Percentiles rank a stretch among this genome's conserved stretches.
These are phyloP conservation scores for Cyberlindnera bimundalis DNA, from an alignment of 805 yeast genomes.

Conservation along the genomic window DNA sequence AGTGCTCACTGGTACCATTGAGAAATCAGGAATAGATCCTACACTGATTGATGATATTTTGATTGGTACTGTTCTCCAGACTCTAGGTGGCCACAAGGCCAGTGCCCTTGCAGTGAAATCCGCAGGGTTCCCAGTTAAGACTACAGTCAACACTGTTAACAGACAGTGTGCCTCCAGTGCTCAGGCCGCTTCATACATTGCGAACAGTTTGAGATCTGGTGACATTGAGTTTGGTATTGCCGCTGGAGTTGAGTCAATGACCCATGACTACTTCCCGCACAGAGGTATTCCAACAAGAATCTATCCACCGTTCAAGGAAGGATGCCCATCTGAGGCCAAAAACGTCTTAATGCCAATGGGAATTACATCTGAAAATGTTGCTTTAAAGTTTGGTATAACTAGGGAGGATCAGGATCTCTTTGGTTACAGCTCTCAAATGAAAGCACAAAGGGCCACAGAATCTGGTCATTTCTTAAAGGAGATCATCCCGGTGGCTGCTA, in stretches of 20 bases:
- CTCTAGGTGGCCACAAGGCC: constrained; percentile 88
- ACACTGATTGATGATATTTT: constrained; percentile 72
- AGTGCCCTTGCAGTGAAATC: constrained; percentile 84
- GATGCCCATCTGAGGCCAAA: constrained; percentile 41
- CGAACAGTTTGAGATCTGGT: constrained; percentile 74
- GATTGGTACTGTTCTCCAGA: constrained; percentile 83
- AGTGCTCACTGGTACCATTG: constrained; percentile 57
- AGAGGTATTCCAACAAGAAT: constrained; percentile 55
- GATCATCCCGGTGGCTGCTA: constrained; percentile 70
- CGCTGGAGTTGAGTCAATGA: constrained; percentile 89
- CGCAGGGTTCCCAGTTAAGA: constrained; percentile 77
- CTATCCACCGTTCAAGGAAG: constrained; percentile 28
- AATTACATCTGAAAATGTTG: constrained; percentile 85
- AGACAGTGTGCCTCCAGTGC: constrained; percentile 92
- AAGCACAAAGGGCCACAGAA: constrained; percentile 73
- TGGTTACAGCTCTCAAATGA: constrained; percentile 77
- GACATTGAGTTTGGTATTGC: constrained; percentile 88
- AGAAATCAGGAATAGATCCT: constrained; percentile 45
- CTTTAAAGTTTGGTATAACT: constrained; percentile 54
- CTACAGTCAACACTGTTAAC: constrained; percentile 76
- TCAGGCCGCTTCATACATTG: constrained; percentile 81
- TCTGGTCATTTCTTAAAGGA: constrained; percentile 75
- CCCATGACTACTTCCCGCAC: constrained; percentile 71
- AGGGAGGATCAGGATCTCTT: constrained; percentile 77
- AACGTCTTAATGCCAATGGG: constrained; percentile 93